phyloP scores from a whole-genome alignment of 208 protist species.

The Trypanosoma caninum region DNA sequence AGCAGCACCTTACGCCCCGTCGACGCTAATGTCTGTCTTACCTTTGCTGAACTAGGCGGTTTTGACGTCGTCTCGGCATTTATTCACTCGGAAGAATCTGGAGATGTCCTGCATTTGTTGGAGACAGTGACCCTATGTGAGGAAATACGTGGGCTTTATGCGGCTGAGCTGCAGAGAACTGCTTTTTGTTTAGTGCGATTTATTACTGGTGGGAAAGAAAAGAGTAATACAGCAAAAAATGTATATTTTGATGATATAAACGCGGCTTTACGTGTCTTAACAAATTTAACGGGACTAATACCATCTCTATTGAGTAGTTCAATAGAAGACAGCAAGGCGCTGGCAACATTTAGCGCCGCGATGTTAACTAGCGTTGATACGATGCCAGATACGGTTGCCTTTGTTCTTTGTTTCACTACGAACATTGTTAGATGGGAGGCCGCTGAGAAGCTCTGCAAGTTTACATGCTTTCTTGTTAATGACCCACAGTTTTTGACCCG shows the following conservation, averaged over 20 bases:
- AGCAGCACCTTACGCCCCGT: not conserved
- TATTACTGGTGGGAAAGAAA: not conserved
- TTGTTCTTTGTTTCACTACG: slow-evolving; percentile 63
- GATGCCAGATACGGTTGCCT: slow-evolving; percentile 35
- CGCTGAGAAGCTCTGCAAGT: slow-evolving; percentile 3
- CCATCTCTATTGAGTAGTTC: slow-evolving; percentile 17
- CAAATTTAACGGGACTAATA: slow-evolving; percentile 55
- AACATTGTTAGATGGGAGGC: slow-evolving; percentile 76
- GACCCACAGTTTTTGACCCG: slow-evolving; percentile 9
- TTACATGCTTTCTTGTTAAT: slow-evolving; percentile 20
- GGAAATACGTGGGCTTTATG: not conserved
- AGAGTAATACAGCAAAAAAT: not conserved
- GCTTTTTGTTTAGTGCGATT: slow-evolving; percentile 12
- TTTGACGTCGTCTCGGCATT: slow-evolving; percentile 27
- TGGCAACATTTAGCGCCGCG: slow-evolving; percentile 9
- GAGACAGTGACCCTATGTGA: slow-evolving; percentile 26
- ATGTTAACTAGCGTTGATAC: slow-evolving; percentile 5
- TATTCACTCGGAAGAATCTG: slow-evolving; percentile 15
- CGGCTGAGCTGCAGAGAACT: slow-evolving; percentile 1
- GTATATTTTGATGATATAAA: slow-evolving; percentile 11
- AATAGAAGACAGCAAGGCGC: not conserved
- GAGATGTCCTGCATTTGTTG: slow-evolving; percentile 21
- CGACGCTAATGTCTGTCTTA: slow-evolving; percentile 24
- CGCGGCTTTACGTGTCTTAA: slow-evolving; percentile 49
- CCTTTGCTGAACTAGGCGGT: slow-evolving; percentile 29